These are phyloP conservation scores for Neurospora sp. DNA, from an alignment of 495 filamentous ascomycete species.

Conservation along the genomic window DNA sequence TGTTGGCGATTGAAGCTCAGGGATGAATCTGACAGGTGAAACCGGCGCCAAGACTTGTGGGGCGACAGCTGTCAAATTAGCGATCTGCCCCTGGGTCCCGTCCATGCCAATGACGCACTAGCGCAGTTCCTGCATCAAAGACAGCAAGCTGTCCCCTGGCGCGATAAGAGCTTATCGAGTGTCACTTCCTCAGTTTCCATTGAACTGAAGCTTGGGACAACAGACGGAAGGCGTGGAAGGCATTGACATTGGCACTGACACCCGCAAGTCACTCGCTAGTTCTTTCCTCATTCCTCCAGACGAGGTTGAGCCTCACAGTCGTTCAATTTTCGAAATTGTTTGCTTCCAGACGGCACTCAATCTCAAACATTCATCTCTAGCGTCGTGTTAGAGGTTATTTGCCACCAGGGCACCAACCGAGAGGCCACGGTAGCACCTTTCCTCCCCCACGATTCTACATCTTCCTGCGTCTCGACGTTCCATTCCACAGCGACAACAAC, in stretches of 20 bases:
- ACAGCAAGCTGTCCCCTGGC: background rate
- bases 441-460: background rate
- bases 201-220: background rate
- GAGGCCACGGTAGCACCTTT: conserved; percentile 6
- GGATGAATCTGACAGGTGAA: background rate
- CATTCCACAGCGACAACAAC: background rate
- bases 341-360: background rate
- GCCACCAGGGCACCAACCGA: background rate
- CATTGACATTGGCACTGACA: background rate
- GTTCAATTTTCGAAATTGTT: background rate
- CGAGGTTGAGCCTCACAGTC: background rate
- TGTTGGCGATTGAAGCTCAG: background rate
- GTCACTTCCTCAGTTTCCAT: background rate
- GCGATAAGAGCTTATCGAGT: background rate
- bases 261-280: background rate
- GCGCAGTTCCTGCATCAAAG: background rate
- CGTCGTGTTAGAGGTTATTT: background rate
- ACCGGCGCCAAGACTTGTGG: background rate
- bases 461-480: background rate
- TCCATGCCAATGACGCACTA: background rate
- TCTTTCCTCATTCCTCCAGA: background rate
- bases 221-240: background rate
- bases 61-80: background rate
- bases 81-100: background rate
- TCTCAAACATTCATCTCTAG: background rate